A percentile compares a stretch with the other conserved stretches of the same genome.
These are phyloP conservation scores for Sicyos baderoa DNA, from an alignment of 306 rosid genomes.

Conservation along the genomic window DNA sequence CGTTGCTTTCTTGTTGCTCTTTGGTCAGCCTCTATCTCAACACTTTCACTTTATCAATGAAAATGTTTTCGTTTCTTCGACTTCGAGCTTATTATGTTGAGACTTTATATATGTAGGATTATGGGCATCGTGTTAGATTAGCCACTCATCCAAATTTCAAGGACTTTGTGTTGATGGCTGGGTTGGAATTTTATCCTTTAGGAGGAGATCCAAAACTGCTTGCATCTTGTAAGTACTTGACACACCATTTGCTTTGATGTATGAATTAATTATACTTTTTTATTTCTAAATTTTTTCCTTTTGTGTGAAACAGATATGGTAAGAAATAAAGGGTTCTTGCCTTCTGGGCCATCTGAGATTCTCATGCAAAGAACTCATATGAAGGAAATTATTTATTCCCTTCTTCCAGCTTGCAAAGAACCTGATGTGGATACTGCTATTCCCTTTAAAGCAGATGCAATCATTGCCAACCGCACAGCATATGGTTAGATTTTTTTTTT, in stretches of 20 bases:
- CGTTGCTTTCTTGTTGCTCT: too few species aligned
- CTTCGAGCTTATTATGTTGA: slow-evolving; percentile 14
- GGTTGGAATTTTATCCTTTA: slow-evolving; percentile 90
- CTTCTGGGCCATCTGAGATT: slow-evolving; percentile 97
- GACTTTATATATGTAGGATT: slow-evolving; percentile 52
- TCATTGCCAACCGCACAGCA: slow-evolving; percentile 95
- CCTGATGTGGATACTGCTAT: slow-evolving; percentile 73
- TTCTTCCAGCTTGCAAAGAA: slow-evolving; percentile 82
- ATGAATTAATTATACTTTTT: neutral
- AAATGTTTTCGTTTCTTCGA: too few species aligned
- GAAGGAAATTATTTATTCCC: slow-evolving; percentile 79
- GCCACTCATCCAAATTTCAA: slow-evolving; percentile 96
- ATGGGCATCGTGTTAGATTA: slow-evolving; percentile 94
- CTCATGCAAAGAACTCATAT: slow-evolving; percentile 77
- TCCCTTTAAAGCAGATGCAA: slow-evolving; percentile 81
- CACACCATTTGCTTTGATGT: slow-evolving; percentile 19
- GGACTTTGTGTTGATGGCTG: slow-evolving; percentile 95
- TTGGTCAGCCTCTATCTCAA: too few species aligned
- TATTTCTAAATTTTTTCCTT: slow-evolving; percentile 16
- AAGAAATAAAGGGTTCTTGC: slow-evolving; percentile 93
- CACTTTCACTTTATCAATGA: too few species aligned
- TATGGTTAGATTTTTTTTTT: slow-evolving; percentile 71
- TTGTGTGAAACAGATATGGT: slow-evolving; percentile 75
- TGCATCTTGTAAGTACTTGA: slow-evolving; percentile 85
- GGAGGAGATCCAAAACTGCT: slow-evolving; percentile 97